Base-by-base conservation (phyloP, 2,329 filamentous ascomycete genomes). In the Scytalidium lignicola region DNA sequence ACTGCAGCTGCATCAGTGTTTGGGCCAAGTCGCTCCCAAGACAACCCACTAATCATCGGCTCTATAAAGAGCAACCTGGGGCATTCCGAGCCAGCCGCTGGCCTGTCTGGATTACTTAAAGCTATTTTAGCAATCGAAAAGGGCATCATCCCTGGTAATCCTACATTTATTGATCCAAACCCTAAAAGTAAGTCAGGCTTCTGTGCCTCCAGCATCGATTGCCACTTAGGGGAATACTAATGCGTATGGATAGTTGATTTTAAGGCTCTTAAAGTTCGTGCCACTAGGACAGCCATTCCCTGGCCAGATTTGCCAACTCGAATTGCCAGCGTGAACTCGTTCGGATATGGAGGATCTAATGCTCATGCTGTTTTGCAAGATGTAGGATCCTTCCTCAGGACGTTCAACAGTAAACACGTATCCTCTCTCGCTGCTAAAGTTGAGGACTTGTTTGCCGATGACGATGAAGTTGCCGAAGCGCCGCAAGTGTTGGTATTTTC, bases 271-370 rank as follows among this genome's bases (percentile, higher is more conserved):
- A n/a, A n/a, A n/a, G n/a, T 51, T n/a, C 21, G 29, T 28, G 57
- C 55, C 7, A 48, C 48, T 1, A 46, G 51, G 2, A 48, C 37
- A 6, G 29, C 39, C 1, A 53, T 58, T 2, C 42, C 52, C 1
- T 67, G 62, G 63, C 65, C 65, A 4, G n/a, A 17, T 8, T 39
- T 15, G 2, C 3, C 15, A 8, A n/a, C 41, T 8, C 41, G 46
- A 19, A 46, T 53, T 17, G 54, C 52, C 2, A 53, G 50, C 3
- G 50, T 70, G n/a, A 69, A 67, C 46, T 65, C 58, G 7, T 70
- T 70, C 46, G 68, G 68, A 7, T 49, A 51, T 40, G 72, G 73
- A 4, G 73, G 73, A 13, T 69, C 71, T n/a, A 75, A 75, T 52
- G 69, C 69, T 1, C 72, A 74, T 53, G 64, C 64, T 2, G 65